These are phyloP conservation scores for Beauveria sp. DNA, from an alignment of 2,329 filamentous ascomycete genomes.

Conservation along the genomic window DNA sequence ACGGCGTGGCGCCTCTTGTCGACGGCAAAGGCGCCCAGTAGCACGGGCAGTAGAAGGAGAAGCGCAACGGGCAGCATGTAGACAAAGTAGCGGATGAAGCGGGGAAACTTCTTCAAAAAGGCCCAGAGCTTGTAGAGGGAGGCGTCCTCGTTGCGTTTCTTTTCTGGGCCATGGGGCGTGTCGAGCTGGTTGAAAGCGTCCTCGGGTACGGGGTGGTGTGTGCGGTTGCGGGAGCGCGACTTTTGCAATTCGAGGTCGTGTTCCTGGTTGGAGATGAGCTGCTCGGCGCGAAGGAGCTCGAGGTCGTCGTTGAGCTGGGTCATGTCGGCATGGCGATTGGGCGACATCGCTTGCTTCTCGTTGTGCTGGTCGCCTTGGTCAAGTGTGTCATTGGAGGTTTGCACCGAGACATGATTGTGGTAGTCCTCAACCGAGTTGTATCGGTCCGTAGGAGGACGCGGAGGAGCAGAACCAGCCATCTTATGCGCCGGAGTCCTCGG, in stretches of 20 bases:
- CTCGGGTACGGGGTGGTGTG: slow-evolving; percentile 30
- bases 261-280: slow-evolving; percentile 36
- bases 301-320: slow-evolving; percentile 40
- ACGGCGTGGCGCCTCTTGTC: slow-evolving; percentile 33
- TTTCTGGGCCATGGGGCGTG: slow-evolving; percentile 18
- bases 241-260: slow-evolving; percentile 21
- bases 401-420: slow-evolving; percentile 18
- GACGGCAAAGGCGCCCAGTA: slow-evolving; percentile 35
- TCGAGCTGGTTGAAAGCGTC: slow-evolving; percentile 37
- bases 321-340: slow-evolving; percentile 25
- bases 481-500: neutral
- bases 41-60: slow-evolving; percentile 38
- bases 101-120: slow-evolving; percentile 41
- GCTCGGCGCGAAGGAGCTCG: slow-evolving; percentile 40
- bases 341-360: slow-evolving; percentile 15
- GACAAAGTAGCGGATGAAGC: slow-evolving; percentile 39
- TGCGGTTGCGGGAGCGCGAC: slow-evolving; percentile 23
- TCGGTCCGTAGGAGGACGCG: slow-evolving; percentile 4
- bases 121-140: slow-evolving; percentile 33
- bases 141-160: slow-evolving; percentile 26
- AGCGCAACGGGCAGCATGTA: slow-evolving; percentile 39
- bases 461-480: slow-evolving; percentile 5
- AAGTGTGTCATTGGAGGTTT: slow-evolving; percentile 23
- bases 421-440: slow-evolving; percentile 13
- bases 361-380: slow-evolving; percentile 15